These are phyloP conservation scores for Breviolum minutum DNA, from an alignment of 73 alveolate genomes.

Conservation along the genomic window DNA sequence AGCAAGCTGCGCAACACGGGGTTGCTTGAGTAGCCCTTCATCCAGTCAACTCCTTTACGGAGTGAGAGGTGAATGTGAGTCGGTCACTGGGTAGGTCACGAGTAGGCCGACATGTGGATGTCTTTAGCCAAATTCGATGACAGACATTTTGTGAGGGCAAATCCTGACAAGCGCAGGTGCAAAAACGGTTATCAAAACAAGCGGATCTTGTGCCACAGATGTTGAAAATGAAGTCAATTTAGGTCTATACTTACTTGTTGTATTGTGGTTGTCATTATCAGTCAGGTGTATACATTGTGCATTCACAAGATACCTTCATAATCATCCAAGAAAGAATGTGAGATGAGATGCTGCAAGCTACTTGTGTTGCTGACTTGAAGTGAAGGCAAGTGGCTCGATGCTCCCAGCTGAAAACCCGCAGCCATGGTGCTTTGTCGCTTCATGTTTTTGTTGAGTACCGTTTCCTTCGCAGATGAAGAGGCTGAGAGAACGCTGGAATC, in stretches of 20 bases:
- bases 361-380: too few species aligned
- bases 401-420: slow-evolving; percentile 1
- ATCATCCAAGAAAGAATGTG: too few species aligned
- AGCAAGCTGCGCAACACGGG: slow-evolving; percentile 3
- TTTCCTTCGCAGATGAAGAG: background rate
- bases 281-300: too few species aligned
- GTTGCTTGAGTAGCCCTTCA: background rate
- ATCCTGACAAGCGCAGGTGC: background rate
- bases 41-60: slow-evolving; percentile 4
- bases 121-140: too few species aligned
- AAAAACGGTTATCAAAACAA: background rate
- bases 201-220: background rate
- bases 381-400: too few species aligned
- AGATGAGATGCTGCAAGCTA: too few species aligned
- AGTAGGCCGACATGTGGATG: too few species aligned
- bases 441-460: background rate
- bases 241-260: too few species aligned
- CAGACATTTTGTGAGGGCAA: too few species aligned
- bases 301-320: too few species aligned
- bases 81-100: background rate
- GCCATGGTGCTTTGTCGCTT: slow-evolving; percentile 6
- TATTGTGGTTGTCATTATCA: too few species aligned
- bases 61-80: background rate
- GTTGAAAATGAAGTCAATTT: background rate
- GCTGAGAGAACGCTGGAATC: background rate